Percentiles rank a stretch among this genome's conserved stretches.
phyloP scores from a whole-genome alignment of 163 green algal genomes.

The Scenedesmus sp. region DNA sequence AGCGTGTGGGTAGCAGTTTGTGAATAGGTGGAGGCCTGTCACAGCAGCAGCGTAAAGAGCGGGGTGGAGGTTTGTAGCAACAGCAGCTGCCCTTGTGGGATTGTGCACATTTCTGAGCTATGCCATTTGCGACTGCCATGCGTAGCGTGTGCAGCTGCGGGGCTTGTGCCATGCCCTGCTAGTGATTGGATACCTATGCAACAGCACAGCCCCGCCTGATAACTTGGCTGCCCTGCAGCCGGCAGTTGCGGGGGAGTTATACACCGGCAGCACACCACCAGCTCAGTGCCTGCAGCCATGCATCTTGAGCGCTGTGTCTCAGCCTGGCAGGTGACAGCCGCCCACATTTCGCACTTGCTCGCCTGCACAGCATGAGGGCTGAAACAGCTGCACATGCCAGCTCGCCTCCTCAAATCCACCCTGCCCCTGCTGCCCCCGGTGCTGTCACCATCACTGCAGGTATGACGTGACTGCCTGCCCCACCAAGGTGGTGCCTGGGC shows the following conservation, averaged over 20 bases:
- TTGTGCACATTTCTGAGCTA: not conserved
- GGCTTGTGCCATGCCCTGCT: not conserved
- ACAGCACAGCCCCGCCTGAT: not conserved
- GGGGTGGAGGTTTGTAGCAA: no score
- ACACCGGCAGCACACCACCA: not conserved
- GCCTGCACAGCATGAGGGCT: not conserved
- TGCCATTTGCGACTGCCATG: not conserved
- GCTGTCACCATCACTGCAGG: constrained; percentile 44
- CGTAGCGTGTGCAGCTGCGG: not conserved
- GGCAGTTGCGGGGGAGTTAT: not conserved
- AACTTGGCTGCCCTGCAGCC: not conserved
- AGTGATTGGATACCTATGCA: not conserved
- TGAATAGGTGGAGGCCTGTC: no score
- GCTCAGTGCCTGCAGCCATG: not conserved
- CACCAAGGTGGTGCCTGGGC: constrained; percentile 88
- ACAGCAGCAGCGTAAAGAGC: no score
- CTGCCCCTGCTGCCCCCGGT: not conserved
- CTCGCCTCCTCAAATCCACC: not conserved
- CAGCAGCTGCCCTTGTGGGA: not conserved
- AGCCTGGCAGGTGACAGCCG: not conserved
- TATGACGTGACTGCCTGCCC: constrained; percentile 95
- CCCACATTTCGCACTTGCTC: not conserved
- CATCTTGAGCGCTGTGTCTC: not conserved
- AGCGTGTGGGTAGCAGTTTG: no score
- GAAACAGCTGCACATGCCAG: not conserved